Evolutionary conservation across 108 stramenopile genomes (phyloP), one percentile per base, ranked within the genome.

Genomic region (Cyclotella baltica): DNA sequence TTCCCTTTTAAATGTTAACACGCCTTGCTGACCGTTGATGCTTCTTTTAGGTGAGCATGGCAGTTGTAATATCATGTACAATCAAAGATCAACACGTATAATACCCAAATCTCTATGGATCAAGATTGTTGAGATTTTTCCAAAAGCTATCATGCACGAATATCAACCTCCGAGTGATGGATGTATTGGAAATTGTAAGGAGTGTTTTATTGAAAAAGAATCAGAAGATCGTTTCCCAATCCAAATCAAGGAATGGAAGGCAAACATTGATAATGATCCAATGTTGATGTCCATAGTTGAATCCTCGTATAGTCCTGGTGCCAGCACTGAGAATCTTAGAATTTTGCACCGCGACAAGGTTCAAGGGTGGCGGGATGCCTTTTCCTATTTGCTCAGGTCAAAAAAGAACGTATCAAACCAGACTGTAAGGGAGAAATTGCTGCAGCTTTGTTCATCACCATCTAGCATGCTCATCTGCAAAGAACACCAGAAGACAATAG

Each of bases 101-200:
- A 70, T 87, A 25, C 62, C 81, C 70, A 33, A 19, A 18, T 33
- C 69, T 29, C 63, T 80, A 13, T 93, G 92, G 92, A 30, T 18
- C 2, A 77, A 78, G 43, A 67, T 93, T 28, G 69, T 68, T n/a
- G 59, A 75, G 31, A 43, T 90, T 4, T 91, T 90, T 58, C 92
- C 92, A 20, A 47, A 84, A 50, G 84, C 92, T 28, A 84, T 85
- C 6, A 0, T n/a, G 33, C 81, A 83, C 30, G 23, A 13, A 51
- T 78, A 67, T 62, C 48, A 72, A 40, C 52, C 30, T 1, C 30
- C 46, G 25, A 62, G 50, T 55, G 73, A 64, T 30, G 28, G 53
- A 29, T 55, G 67, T 20, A 70, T 71, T 27, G 83, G 83, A 18
- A 80, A 84, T 50, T 84, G 83, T 29, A 43, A 28, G 10, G 20